These are phyloP conservation scores for Mycena pura DNA, from an alignment of 768 basidiomycete species.

Conservation along the genomic window DNA sequence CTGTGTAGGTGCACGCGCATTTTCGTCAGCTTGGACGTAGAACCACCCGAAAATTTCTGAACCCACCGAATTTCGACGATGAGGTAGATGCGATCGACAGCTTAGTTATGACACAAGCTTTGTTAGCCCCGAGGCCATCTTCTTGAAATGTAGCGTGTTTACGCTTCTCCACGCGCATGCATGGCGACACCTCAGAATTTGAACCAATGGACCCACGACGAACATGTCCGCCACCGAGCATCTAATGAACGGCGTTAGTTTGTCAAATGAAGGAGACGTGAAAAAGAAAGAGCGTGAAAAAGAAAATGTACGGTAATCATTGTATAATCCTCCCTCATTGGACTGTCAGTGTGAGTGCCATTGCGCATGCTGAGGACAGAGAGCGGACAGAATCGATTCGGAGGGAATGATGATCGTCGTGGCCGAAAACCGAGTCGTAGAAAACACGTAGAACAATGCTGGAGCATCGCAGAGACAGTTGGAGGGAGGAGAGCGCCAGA, in stretches of 20 bases:
- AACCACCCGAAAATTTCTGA: slow-evolving; percentile 97
- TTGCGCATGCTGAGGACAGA: slow-evolving; percentile 64
- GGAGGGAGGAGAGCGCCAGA: no score
- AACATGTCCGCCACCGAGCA: slow-evolving; percentile 81
- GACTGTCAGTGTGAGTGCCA: slow-evolving; percentile 51
- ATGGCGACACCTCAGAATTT: slow-evolving; percentile 73
- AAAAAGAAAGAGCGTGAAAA: no score
- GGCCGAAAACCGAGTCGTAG: slow-evolving; percentile 71
- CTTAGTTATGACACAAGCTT: slow-evolving; percentile 61
- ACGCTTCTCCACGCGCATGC: slow-evolving; percentile 67
- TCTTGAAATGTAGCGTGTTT: slow-evolving; percentile 55
- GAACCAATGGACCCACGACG: slow-evolving; percentile 73
- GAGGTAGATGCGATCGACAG: slow-evolving; percentile 71
- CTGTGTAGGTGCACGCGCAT: slow-evolving; percentile 83
- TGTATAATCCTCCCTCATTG: slow-evolving; percentile 74
- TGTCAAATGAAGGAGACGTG: slow-evolving; percentile 7
- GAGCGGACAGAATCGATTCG: slow-evolving; percentile 64
- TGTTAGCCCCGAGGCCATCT: slow-evolving; percentile 48
- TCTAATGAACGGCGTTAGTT: slow-evolving; percentile 46
- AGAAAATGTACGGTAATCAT: slow-evolving; percentile 71
- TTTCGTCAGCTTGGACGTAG: slow-evolving; percentile 94
- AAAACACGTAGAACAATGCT: slow-evolving; percentile 56
- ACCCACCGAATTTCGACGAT: slow-evolving; percentile 81
- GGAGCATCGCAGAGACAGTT: no score
- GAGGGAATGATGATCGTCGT: slow-evolving; percentile 51